These are phyloP conservation scores for Shiraia sp. DNA, from an alignment of 2,329 filamentous ascomycete species.

Conservation along the genomic window DNA sequence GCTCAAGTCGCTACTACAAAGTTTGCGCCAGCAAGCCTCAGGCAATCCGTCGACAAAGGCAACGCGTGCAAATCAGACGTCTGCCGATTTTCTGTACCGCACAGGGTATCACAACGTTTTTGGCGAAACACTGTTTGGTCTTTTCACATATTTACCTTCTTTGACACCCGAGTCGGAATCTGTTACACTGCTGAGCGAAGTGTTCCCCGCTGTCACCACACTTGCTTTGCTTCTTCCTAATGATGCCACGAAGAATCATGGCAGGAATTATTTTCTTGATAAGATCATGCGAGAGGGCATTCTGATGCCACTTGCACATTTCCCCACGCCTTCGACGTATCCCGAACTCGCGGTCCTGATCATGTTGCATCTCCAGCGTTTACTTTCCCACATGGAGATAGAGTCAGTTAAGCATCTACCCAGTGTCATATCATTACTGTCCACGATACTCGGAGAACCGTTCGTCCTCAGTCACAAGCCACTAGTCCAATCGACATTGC, in stretches of 20 bases:
- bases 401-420: constrained; percentile 69
- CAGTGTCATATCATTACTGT: constrained; percentile 69
- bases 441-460: constrained; percentile 67
- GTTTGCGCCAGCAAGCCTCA: constrained; percentile 14
- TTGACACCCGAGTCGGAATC: constrained; percentile 77
- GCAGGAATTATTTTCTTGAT: constrained; percentile 46
- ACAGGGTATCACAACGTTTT: constrained; percentile 68
- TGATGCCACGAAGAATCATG: constrained; percentile 10
- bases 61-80: constrained; percentile 41
- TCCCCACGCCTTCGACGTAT: constrained; percentile 55
- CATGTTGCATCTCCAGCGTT: constrained; percentile 52
- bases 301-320: constrained; percentile 56
- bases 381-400: constrained; percentile 64
- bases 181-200: constrained; percentile 62
- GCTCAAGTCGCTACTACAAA: constrained; percentile 59
- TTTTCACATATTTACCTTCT: constrained; percentile 74
- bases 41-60: constrained; percentile 1
- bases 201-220: constrained; percentile 68
- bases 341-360: constrained; percentile 61
- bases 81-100: constrained; percentile 54
- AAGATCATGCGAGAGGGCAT: constrained; percentile 49
- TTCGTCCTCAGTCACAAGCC: constrained; percentile 62
- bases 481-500: constrained; percentile 58
- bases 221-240: constrained; percentile 46
- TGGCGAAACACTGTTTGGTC: constrained; percentile 69